A percentile compares a stretch with the other conserved stretches of the same genome.
Evolutionary conservation across 2,329 filamentous ascomycete species (phyloP).

Genomic region (Celoporthe dispersa): DNA sequence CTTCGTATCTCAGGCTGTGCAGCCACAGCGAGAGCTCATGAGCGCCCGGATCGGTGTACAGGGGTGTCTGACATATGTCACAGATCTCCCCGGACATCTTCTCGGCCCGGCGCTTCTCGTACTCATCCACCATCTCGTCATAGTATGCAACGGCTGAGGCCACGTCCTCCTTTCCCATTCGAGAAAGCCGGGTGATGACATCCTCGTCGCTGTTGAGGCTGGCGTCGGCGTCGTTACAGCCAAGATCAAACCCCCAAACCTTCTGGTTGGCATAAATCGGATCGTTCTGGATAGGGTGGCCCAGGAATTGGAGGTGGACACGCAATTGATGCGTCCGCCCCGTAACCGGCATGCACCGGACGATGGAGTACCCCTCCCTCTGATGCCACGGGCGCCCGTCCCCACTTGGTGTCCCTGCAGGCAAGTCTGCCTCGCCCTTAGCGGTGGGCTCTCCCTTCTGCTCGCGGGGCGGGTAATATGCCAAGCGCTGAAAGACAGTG

Average conservation of each 20-base stretch:
- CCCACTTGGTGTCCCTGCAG: slow-evolving; percentile 28
- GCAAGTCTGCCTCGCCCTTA: slow-evolving; percentile 30
- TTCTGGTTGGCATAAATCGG: slow-evolving; percentile 95
- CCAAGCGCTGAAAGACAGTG: slow-evolving; percentile 88
- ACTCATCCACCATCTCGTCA: slow-evolving; percentile 88
- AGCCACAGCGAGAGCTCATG: slow-evolving; percentile 94
- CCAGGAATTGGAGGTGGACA: slow-evolving; percentile 92
- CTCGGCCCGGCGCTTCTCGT: slow-evolving; percentile 89
- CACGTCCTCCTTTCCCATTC: slow-evolving; percentile 93
- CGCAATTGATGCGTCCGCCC: slow-evolving; percentile 94
- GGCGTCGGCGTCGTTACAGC: slow-evolving; percentile 67
- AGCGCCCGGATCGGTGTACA: slow-evolving; percentile 89
- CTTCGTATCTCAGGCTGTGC: slow-evolving; percentile 89
- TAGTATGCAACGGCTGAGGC: slow-evolving; percentile 92
- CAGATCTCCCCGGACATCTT: slow-evolving; percentile 88
- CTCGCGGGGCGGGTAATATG: slow-evolving; percentile 75
- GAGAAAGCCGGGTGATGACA: slow-evolving; percentile 80
- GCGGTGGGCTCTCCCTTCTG: slow-evolving; percentile 30
- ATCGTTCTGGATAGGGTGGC: slow-evolving; percentile 95
- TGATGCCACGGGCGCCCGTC: slow-evolving; percentile 48
- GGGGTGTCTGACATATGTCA: slow-evolving; percentile 78
- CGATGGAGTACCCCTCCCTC: slow-evolving; percentile 88
- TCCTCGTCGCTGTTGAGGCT: slow-evolving; percentile 80
- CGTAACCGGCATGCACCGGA: slow-evolving; percentile 90
- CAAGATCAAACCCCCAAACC: slow-evolving; percentile 85